Conservation (phyloP, 805 yeast species). For the Suhomyces prunicola region DNA sequence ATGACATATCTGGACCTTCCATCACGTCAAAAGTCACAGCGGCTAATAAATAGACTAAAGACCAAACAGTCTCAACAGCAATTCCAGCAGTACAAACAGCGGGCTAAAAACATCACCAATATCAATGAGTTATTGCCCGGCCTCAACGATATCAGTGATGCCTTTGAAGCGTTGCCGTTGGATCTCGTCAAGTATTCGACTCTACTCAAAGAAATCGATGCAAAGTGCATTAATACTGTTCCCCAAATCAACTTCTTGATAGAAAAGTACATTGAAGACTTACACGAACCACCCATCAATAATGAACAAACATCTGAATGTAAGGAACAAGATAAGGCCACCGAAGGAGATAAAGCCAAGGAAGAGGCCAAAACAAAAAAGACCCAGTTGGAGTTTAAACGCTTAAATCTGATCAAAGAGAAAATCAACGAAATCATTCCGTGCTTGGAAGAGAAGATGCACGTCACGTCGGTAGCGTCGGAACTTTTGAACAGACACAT, state of each 20-base stretch:
- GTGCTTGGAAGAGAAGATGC: conserved; percentile 94
- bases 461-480: conserved; percentile 87
- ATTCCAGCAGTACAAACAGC: conserved; percentile 34
- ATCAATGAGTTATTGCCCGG: conserved; percentile 61
- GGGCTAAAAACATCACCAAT: conserved; percentile 30
- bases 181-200: conserved; percentile 85
- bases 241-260: conserved; percentile 64
- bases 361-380: conserved; percentile 1
- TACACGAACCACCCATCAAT: conserved; percentile 12
- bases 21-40: conserved; percentile 32
- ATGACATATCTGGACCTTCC: conserved; percentile 24
- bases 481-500: conserved; percentile 71
- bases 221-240: conserved; percentile 76
- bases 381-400: conserved; percentile 19
- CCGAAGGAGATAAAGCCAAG: neutral
- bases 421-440: conserved; percentile 74
- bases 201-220: conserved; percentile 86
- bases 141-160: conserved; percentile 86
- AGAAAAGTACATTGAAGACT: conserved; percentile 38
- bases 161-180: conserved; percentile 82
- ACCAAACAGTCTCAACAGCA: conserved; percentile 21
- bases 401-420: conserved; percentile 40
- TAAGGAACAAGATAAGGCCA: neutral
- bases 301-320: neutral
- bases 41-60: conserved; percentile 22